These are phyloP conservation scores for Auricularia sp. DNA, from an alignment of 768 basidiomycete species.

Conservation along the genomic window DNA sequence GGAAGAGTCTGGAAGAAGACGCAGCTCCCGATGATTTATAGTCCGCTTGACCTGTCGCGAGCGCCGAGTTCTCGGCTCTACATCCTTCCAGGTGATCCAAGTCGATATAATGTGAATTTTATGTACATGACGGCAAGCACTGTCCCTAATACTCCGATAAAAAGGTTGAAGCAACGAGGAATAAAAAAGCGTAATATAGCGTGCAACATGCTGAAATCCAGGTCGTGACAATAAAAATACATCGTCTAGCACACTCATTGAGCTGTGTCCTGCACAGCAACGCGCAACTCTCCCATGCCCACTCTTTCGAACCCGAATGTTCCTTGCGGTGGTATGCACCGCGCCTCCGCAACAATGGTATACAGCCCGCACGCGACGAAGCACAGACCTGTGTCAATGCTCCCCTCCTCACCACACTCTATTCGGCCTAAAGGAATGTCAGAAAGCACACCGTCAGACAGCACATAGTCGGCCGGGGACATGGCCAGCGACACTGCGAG, in stretches of 20 bases:
- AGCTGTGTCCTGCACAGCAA: not conserved
- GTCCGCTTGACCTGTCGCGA: not conserved
- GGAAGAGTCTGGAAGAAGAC: not conserved
- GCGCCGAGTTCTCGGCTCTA: not conserved
- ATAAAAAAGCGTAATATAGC: not conserved
- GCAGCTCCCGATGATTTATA: not conserved
- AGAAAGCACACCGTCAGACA: slow-evolving; percentile 56
- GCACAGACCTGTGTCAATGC: slow-evolving; percentile 49
- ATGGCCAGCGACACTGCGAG: slow-evolving; percentile 44
- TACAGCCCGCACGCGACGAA: slow-evolving; percentile 68
- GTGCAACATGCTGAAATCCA: not conserved
- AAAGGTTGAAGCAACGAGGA: not conserved
- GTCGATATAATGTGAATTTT: too few relatives aligned
- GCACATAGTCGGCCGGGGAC: slow-evolving; percentile 52
- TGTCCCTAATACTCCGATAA: too few relatives aligned
- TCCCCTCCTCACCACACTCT: slow-evolving; percentile 38
- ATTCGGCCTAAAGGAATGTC: slow-evolving; percentile 59
- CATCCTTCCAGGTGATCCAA: not conserved
- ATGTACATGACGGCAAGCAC: too few relatives aligned
- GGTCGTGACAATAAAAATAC: not conserved
- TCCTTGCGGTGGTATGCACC: slow-evolving; percentile 18
- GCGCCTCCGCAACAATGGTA: slow-evolving; percentile 30
- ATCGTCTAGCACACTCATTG: not conserved
- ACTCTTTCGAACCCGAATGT: slow-evolving; percentile 20
- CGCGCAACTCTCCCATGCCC: slow-evolving; percentile 22